These are phyloP conservation scores for Gonapodya prolifera DNA, from an alignment of 192 early-diverging fungal species.

Conservation along the genomic window DNA sequence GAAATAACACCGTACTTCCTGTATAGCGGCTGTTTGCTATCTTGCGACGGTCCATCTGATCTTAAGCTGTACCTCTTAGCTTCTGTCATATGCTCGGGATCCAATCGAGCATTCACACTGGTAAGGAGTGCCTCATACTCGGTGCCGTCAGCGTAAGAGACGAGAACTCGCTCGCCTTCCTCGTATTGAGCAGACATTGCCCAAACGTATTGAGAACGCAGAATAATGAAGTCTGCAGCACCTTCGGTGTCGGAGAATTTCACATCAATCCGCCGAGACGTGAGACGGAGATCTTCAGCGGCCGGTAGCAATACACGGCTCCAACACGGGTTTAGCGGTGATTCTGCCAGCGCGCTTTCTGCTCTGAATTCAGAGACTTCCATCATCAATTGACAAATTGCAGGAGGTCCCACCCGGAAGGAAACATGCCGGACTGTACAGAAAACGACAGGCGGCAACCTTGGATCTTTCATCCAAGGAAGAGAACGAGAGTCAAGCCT, in stretches of 20 bases:
- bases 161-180: slow-evolving; percentile 41
- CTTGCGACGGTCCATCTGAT: slow-evolving; percentile 23
- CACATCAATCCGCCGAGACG: slow-evolving; percentile 24
- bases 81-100: slow-evolving; percentile 24
- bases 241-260: slow-evolving; percentile 62
- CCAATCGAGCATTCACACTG: slow-evolving; percentile 25
- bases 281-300: slow-evolving; percentile 4
- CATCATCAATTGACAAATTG: slow-evolving; percentile 45
- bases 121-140: slow-evolving; percentile 38
- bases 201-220: slow-evolving; percentile 44
- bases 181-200: slow-evolving; percentile 32
- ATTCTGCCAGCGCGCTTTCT: slow-evolving; percentile 26
- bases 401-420: slow-evolving; percentile 57
- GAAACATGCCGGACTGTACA: slow-evolving; percentile 36
- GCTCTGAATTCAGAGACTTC: slow-evolving; percentile 23
- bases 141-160: slow-evolving; percentile 49
- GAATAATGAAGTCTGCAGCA: slow-evolving; percentile 54
- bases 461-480: slow-evolving; percentile 24
- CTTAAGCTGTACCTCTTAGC: slow-evolving; percentile 34
- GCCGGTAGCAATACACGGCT: background rate
- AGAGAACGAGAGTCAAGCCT: slow-evolving; percentile 11
- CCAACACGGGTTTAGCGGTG: slow-evolving; percentile 21
- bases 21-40: background rate
- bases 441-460: slow-evolving; percentile 35
- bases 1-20: background rate